Evolutionary conservation across 2,329 filamentous ascomycete genomes (phyloP), one percentile per base, ranked within the genome.

Genomic region (Fusarium multiceps): DNA sequence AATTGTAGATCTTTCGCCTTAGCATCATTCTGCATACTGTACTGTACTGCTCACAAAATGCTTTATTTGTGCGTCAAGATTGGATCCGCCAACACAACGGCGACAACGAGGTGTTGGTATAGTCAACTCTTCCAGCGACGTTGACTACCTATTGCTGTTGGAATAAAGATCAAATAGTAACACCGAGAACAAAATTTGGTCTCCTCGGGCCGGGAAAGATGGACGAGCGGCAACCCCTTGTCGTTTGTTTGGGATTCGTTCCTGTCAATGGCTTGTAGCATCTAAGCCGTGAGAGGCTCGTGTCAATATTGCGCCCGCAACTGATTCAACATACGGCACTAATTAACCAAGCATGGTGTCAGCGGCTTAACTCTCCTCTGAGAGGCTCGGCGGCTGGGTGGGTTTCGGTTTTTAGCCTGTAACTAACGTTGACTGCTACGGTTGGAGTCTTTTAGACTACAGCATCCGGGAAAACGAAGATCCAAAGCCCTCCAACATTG

Each of bases 261-360:
- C 63, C 55, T 70, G 51, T 70, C 61, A 47, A 73, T 71, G 57
- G 51, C 49, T 61, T 63, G 65, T 40, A 51, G 69, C 46, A 48
- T 57, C 53, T 63, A 56, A 64, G 48, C 57, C 63, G 45, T 65
- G 56, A 70, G 63, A 67, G 59, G 71, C 67, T 74, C 66, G 68
- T 74, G 57, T 74, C 53, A 30, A 60, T 40, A 56, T 69, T 75
- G 72, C 73, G 73, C 71, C 72, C 73, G 73, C 73, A 75, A 71
- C 67, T 66, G 73, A 73, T 74, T 75, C 71, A 63, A 73, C 66
- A 53, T 65, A 51, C 59, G 68, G 63, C 69, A 65, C 73, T 61
- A 72, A 64, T 61, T 55, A n/a, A 61, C 58, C 63, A 55, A 74
- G 61, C 60, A 71, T 72, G 71, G 72, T 72, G 72, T 70, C 69